These are phyloP conservation scores for Candida nitratophila DNA, from an alignment of 805 yeast genomes.

Conservation along the genomic window DNA sequence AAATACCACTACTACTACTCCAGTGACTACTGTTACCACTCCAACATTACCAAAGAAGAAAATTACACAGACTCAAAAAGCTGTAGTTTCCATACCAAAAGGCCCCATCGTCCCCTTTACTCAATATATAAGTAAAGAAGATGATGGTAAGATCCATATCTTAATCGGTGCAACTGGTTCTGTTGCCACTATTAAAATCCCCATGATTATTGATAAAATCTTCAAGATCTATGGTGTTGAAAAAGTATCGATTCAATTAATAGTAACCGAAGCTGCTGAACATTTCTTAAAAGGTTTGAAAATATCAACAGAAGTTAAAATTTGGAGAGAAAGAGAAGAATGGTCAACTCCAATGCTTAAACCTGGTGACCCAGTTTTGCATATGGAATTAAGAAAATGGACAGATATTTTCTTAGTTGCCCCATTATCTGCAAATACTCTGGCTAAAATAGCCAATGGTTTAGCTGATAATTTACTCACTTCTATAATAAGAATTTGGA, in stretches of 20 bases:
- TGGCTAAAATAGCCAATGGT: slow-evolving; percentile 49
- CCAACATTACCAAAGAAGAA: slow-evolving; percentile 14
- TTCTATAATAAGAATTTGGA: slow-evolving; percentile 56
- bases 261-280: slow-evolving; percentile 79
- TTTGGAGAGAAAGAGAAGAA: slow-evolving; percentile 93
- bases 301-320: slow-evolving; percentile 60
- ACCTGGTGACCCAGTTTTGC: slow-evolving; percentile 95
- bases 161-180: slow-evolving; percentile 92
- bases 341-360: slow-evolving; percentile 55
- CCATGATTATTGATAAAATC: slow-evolving; percentile 79
- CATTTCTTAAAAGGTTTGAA: slow-evolving; percentile 59
- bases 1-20: not conserved
- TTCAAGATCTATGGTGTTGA: slow-evolving; percentile 70
- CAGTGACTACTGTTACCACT: not conserved
- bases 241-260: slow-evolving; percentile 74
- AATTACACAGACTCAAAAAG: slow-evolving; percentile 33
- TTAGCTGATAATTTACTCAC: slow-evolving; percentile 53
- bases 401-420: slow-evolving; percentile 51
- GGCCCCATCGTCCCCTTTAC: slow-evolving; percentile 71
- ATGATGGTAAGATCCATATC: slow-evolving; percentile 82
- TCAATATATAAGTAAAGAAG: slow-evolving; percentile 61
- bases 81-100: slow-evolving; percentile 48
- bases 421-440: slow-evolving; percentile 51
- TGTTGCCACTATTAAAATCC: slow-evolving; percentile 93
- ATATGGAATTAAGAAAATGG: slow-evolving; percentile 55